These are phyloP conservation scores for Gossypium bickii DNA, from an alignment of 345 rosid species.

Conservation along the genomic window DNA sequence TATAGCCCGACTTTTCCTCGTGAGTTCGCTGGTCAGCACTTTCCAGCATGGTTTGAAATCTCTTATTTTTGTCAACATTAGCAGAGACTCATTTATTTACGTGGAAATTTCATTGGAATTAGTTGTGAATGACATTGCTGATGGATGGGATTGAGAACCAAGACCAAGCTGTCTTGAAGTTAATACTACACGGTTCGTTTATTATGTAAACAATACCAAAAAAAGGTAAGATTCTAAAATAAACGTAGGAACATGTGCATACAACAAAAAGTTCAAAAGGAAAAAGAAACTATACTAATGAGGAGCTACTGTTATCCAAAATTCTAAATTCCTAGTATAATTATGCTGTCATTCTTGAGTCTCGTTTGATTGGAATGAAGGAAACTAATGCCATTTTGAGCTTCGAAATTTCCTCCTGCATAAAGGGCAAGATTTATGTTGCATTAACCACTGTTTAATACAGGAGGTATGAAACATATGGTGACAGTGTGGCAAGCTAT, in stretches of 20 bases:
- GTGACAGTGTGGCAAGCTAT: slow-evolving; percentile 30
- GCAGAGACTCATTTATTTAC: not conserved
- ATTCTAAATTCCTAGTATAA: not conserved
- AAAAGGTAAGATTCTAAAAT: not conserved
- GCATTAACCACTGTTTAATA: slow-evolving; percentile 23
- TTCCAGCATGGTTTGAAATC: not conserved
- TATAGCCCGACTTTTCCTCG: not conserved
- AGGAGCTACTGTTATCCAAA: not conserved
- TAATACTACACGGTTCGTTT: not conserved
- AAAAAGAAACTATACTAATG: not conserved
- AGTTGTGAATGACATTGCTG: not conserved
- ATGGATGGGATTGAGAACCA: not conserved
- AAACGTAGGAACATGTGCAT: not conserved
- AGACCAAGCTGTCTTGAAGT: not conserved
- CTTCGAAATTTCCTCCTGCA: slow-evolving; percentile 25
- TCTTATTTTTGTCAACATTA: not conserved
- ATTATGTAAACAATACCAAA: not conserved
- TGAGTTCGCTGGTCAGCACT: not conserved
- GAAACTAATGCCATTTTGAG: not conserved
- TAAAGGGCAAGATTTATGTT: slow-evolving; percentile 36
- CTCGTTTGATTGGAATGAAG: not conserved
- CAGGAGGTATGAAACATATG: slow-evolving; percentile 32
- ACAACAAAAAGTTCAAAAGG: not conserved
- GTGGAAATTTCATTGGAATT: not conserved
- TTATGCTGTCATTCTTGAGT: not conserved